Evolutionary conservation across 2,329 filamentous ascomycete genomes (phyloP), one percentile per base, ranked within the genome.

Genomic region (Fusarium sp.): DNA sequence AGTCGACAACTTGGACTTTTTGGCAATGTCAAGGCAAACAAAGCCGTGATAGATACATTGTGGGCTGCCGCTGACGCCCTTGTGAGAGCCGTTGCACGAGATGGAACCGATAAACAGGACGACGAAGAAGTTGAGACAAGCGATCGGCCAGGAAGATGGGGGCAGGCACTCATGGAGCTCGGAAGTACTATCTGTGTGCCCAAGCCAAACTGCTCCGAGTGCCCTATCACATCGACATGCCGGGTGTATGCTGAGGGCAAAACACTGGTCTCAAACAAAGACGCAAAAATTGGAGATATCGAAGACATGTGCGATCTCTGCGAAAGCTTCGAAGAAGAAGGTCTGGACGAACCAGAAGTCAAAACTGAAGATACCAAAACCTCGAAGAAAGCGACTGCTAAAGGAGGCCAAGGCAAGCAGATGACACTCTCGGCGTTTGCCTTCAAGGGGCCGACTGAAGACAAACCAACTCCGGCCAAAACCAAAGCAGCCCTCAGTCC

Each of bases 91-190:
- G 83, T 88, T 2, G 84, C 86, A 0, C 64, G 67, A 7, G 84
- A 85, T 55, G 71, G 69, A 2, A 68, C 71, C 1, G 70, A 68
- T 1, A 69, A 64, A 1, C 68, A 66, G 11, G 69, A 68, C 1
- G 59, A 68, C 11, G 69, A 74, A 4, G 74, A 77, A 8, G 73
- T 74, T 0, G 69, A 77, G 23, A 66, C 74, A 16, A 89, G 84
- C 56, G 82, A 86, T 55, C 76, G 85, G 23, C 88, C 88, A 0
- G 88, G 88, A 1, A 78, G 84, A 63, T 90, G 88, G 88, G 89
- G 89, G 1, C 88, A 90, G 73, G 88, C 86, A 1, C 77, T 90
- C 27, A 90, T 90, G 88, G 88, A 90, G 72, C 80, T 90, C 6
- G 88, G 88, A 5, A 89, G 87, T 66, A 90, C 88, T 0, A 75